Evolutionary conservation across 441 rosid genomes (phyloP).

Genomic region (Populus hybrid): DNA sequence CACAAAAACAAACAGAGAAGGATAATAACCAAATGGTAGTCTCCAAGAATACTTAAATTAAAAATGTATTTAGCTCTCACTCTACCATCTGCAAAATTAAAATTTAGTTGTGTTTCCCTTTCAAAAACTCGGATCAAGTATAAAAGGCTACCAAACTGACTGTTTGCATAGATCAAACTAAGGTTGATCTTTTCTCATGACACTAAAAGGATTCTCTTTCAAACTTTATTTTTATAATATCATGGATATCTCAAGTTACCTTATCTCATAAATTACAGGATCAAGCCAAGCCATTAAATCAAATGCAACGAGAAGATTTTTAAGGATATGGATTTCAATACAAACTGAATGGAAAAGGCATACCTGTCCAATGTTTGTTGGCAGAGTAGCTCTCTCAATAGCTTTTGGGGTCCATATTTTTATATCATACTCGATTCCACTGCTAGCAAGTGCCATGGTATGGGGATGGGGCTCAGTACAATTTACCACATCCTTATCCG

Average conservation of each 20-base stretch:
- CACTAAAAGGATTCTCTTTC: background rate
- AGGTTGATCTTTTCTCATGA: background rate
- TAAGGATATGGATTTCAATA: background rate
- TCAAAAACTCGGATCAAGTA: background rate
- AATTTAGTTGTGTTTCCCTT: background rate
- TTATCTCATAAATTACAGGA: no score
- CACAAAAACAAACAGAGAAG: background rate
- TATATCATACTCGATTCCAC: slow-evolving; percentile 76
- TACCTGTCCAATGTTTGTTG: slow-evolving; percentile 71
- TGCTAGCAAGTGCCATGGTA: slow-evolving; percentile 65
- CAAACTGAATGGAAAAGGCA: slow-evolving; percentile 8
- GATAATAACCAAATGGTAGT: background rate
- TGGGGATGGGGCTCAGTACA: slow-evolving; percentile 84
- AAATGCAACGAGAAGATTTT: background rate
- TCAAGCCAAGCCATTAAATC: no score
- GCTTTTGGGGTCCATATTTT: slow-evolving; percentile 86
- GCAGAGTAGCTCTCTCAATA: slow-evolving; percentile 57
- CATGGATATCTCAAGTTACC: no score
- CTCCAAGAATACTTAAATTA: background rate
- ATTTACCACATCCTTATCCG: slow-evolving; percentile 71
- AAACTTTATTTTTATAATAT: no score
- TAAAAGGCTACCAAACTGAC: background rate
- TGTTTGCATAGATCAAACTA: background rate
- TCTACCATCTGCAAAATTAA: background rate
- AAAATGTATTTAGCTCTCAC: background rate